These are phyloP conservation scores for Fusarium fracticaudum DNA, from an alignment of 2,329 filamentous ascomycete genomes.

Conservation along the genomic window DNA sequence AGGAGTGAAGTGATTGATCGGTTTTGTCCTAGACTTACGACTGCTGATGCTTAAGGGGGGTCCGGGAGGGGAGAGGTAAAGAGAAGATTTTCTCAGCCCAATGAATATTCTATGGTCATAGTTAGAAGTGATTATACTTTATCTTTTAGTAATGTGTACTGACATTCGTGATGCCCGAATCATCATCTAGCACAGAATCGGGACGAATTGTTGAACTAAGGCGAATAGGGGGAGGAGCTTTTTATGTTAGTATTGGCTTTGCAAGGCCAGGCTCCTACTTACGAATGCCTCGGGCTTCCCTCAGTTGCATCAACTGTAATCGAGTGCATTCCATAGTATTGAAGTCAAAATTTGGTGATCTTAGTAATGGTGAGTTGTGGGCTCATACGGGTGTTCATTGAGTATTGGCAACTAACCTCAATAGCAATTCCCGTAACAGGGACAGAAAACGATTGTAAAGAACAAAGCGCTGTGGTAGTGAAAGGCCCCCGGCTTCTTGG, in stretches of 20 bases:
- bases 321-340: constrained; percentile 62
- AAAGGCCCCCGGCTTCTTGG: constrained; percentile 61
- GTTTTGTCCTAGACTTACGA: constrained; percentile 37
- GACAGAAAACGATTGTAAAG: constrained; percentile 66
- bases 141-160: neutral
- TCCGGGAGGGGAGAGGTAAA: constrained; percentile 60
- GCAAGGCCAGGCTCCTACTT: constrained; percentile 35
- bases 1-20: neutral
- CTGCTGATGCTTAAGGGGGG: constrained; percentile 56
- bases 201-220: constrained; percentile 48
- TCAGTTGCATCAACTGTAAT: constrained; percentile 59
- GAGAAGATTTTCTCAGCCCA: constrained; percentile 72
- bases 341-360: constrained; percentile 63
- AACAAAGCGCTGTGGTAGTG: constrained; percentile 62
- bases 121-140: constrained; percentile 5
- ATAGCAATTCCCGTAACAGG: constrained; percentile 60
- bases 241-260: constrained; percentile 13
- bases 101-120: constrained; percentile 56
- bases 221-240: constrained; percentile 50
- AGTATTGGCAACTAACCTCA: constrained; percentile 53
- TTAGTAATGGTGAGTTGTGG: constrained; percentile 34
- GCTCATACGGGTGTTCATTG: neutral
- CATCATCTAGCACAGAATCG: constrained; percentile 46
- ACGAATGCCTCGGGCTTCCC: constrained; percentile 65
- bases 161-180: constrained; percentile 32